Conservation (phyloP, 257 asterid genomes). For the Nicotiana otophora region DNA sequence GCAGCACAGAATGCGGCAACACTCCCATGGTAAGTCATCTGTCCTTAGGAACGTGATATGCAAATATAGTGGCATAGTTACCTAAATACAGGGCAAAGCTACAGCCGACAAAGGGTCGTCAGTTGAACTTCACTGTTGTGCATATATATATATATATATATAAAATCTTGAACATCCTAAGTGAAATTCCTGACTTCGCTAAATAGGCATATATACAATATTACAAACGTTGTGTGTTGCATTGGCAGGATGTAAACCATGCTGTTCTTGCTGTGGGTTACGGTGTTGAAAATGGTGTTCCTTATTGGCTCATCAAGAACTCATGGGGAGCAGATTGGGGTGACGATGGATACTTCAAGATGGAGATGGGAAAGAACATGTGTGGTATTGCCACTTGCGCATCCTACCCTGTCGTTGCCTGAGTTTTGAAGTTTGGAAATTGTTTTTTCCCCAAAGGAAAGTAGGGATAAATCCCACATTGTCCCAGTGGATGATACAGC, state of each 20-base stretch:
- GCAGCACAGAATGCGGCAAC: constrained; percentile 60
- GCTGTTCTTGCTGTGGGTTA: constrained; percentile 97
- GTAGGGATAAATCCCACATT: not conserved
- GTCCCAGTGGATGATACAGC: not conserved
- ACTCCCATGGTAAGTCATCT: constrained; percentile 55
- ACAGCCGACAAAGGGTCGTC: too few species aligned
- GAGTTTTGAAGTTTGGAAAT: not conserved
- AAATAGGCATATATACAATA: not conserved
- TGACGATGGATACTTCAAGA: constrained; percentile 83
- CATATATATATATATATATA: too few species aligned
- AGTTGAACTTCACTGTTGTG: too few species aligned
- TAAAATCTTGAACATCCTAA: too few species aligned
- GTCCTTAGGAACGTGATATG: not conserved
- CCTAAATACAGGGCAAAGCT: not conserved
- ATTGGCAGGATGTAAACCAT: constrained; percentile 83
- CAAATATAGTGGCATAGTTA: not conserved
- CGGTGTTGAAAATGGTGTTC: constrained; percentile 72
- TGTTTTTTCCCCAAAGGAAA: not conserved
- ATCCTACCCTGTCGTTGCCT: constrained; percentile 59
- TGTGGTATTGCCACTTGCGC: constrained; percentile 91
- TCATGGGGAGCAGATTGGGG: constrained; percentile 99
- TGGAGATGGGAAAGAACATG: constrained; percentile 98
- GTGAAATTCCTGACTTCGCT: too few species aligned
- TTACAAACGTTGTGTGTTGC: not conserved
- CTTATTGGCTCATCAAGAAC: constrained; percentile 91